Base-by-base conservation (phyloP, 228 moss, liverwort and hornwort genomes). In the Sphagnum fallax region DNA sequence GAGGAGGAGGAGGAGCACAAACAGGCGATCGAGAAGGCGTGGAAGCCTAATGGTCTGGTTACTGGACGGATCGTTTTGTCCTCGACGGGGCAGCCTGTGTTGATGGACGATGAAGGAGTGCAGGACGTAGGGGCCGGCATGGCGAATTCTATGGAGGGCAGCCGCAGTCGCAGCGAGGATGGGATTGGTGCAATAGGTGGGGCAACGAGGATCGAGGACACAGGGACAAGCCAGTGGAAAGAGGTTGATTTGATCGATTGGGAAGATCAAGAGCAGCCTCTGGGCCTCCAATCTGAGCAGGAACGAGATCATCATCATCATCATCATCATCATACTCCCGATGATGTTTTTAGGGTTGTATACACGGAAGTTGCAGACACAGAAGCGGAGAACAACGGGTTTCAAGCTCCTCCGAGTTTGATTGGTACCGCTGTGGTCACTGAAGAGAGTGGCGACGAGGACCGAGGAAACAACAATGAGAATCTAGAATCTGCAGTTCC, bases 161-260 rank as follows among this genome's bases (percentile, higher is more conserved):
- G 85, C 60, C 79, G 85, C 48, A 85, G 85, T 70, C 81, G 85
- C 52, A 85, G 85, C 32, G 82, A 85, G 66, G 85, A 85, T 70
- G 85, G 82, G 68, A 65, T 85, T 68, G 82, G 82, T 47, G 82
- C 82, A 6, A 82, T 85, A n/a, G 85, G 85, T 14, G 82, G 82
- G 47, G 85, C 85, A 18, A 73, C 76, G 62, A 77, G 85, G 71
- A 69, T 69, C 5, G 69, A 69, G 50, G 69, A 69, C 18, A 82
- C 85, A 1, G 85, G 72, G 5, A 82, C 79, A 3, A 82, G 82
- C 51, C 72, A 67, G 8, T 85, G 81, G 85, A 85, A 82, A 16
- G 69, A 69, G 47, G 16, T 50, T 61, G 48, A 49, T 16, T 16
- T 49, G 47, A 60, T 69, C 48, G 69, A 60, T 60, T 69, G 60